Percentiles rank a stretch among this genome's conserved stretches.
phyloP scores from a whole-genome alignment of 139 green algal species.

The Volvox africanus region DNA sequence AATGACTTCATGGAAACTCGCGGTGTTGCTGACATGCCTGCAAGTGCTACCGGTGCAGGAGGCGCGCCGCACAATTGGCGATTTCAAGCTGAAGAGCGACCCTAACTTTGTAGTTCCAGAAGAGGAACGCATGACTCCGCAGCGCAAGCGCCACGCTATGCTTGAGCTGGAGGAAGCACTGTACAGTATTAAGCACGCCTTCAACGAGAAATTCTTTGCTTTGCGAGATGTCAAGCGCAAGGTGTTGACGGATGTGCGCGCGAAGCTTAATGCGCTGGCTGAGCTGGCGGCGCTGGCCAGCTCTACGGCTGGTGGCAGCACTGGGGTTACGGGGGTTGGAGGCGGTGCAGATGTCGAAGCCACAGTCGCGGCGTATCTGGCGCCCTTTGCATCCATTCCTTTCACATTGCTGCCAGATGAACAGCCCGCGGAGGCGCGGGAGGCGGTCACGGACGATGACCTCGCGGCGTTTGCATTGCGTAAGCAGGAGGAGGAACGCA shows the following conservation, averaged over 20 bases:
- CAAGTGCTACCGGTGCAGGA: slow-evolving; percentile 29
- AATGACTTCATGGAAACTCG: background rate
- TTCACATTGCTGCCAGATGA: slow-evolving; percentile 55
- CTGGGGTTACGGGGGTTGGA: background rate
- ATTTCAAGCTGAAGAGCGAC: slow-evolving; percentile 90
- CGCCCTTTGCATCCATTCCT: background rate
- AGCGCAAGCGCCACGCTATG: slow-evolving; percentile 79
- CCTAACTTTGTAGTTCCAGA: slow-evolving; percentile 78
- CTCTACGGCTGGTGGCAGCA: background rate
- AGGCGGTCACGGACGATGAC: slow-evolving; percentile 60
- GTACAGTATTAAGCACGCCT: slow-evolving; percentile 65
- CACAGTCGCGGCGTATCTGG: slow-evolving; percentile 9
- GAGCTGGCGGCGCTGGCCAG: slow-evolving; percentile 17
- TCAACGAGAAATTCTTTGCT: slow-evolving; percentile 79
- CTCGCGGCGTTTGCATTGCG: slow-evolving; percentile 51
- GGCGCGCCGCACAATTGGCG: slow-evolving; percentile 77
- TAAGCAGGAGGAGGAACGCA: slow-evolving; percentile 55
- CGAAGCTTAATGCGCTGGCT: slow-evolving; percentile 46
- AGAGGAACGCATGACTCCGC: slow-evolving; percentile 74
- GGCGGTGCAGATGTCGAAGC: slow-evolving; percentile 1
- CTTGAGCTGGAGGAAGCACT: slow-evolving; percentile 76
- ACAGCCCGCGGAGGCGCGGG: slow-evolving; percentile 60
- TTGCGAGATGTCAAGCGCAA: slow-evolving; percentile 74
- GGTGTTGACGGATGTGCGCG: slow-evolving; percentile 38
- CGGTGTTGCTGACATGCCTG: too few relatives aligned